Evolutionary conservation across 2,329 filamentous ascomycete genomes (phyloP), one percentile per base, ranked within the genome.

Genomic region (Cordyceps javanica): DNA sequence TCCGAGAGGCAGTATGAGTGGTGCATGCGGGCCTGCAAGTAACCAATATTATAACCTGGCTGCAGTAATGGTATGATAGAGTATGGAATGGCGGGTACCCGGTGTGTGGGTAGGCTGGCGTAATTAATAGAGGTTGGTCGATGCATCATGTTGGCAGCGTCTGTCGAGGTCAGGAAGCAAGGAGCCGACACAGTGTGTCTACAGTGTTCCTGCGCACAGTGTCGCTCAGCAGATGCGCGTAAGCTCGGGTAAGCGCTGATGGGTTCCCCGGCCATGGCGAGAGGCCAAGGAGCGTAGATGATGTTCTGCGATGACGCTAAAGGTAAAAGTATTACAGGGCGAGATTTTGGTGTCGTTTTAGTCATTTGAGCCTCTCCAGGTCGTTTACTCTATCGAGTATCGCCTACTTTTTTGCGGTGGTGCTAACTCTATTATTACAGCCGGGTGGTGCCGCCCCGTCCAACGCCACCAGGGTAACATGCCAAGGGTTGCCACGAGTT

Each of bases 321-420:
- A 51, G 34, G n/a, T n/a, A 38, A 39, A 14, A 38, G 7, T n/a
- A 42, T 30, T 23, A 32, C 38, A 53, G 19, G 11, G 38, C 23
- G 26, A 53, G 25, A 42, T 42, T 42, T 53, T 41, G 36, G 25
- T 30, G 50, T 42, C 25, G 9, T 42, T 30, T 42, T 42, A 25
- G 41, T 19, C 2, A 30, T 42, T 42, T 9, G 23, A 13, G 38
- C 10, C 25, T 21, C 36, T 19, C n/a, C n/a, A 19, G 42, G 36
- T 53, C 50, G 50, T 53, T 53, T 42, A 42, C 50, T 32, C 38
- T 7, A 42, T 53, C 10, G 1, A 53, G 50, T 42, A 53, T 44
- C 50, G 50, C 19, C 38, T 30, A 6, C 16, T 53, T 42, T 53
- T 36, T 14, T 16, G n/a, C 3, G 34, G 16, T n/a, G 16, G 8